Percentiles rank a stretch among this genome's conserved stretches.
Evolutionary conservation across 257 asterid species (phyloP).

Genomic region (Apocynum venetum): DNA sequence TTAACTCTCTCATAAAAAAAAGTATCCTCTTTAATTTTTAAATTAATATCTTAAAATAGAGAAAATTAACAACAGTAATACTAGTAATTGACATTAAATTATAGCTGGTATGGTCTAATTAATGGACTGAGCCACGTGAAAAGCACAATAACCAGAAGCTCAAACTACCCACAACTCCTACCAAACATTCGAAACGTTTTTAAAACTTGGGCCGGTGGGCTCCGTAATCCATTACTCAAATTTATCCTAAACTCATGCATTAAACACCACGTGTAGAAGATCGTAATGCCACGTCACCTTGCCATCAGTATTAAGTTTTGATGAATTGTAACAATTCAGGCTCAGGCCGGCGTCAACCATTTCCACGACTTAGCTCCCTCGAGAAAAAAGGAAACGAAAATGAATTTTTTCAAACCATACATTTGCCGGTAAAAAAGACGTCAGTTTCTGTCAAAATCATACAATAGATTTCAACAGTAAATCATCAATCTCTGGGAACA

Average conservation of each 20-base stretch:
- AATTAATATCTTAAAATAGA: too few species aligned
- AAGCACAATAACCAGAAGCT: too few species aligned
- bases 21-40: too few species aligned
- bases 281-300: not conserved
- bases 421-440: slow-evolving; percentile 12
- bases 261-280: not conserved
- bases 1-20: too few species aligned
- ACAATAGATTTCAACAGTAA: not conserved
- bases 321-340: not conserved
- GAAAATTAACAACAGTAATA: too few species aligned
- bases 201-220: not conserved
- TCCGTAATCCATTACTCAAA: not conserved
- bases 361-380: not conserved
- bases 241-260: slow-evolving; percentile 2
- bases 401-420: not conserved
- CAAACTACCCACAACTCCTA: too few species aligned
- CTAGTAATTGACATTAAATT: too few species aligned
- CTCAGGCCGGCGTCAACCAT: not conserved
- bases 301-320: not conserved
- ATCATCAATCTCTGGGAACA: not conserved
- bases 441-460: not conserved
- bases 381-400: not conserved
- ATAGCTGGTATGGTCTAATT: too few species aligned
- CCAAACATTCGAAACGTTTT: not conserved
- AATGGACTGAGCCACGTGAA: too few species aligned